A percentile compares a stretch with the other conserved stretches of the same genome.
Conservation (phyloP, 2,329 filamentous ascomycete species). For the Xylariaceae sp. region DNA sequence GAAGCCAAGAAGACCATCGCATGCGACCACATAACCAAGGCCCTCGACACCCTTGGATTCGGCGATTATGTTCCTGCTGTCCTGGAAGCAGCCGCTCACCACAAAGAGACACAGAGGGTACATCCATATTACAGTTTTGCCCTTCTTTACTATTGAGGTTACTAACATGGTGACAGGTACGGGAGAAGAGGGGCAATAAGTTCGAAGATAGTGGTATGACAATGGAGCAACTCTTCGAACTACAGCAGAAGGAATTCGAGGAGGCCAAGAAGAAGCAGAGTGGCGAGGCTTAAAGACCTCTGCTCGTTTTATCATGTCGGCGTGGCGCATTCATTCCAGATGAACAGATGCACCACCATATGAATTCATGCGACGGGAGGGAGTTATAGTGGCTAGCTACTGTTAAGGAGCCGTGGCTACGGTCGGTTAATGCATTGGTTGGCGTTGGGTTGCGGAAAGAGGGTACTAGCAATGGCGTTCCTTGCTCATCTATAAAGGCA, state of each 20-base stretch:
- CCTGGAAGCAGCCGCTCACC: slow-evolving; percentile 55
- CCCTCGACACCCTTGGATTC: slow-evolving; percentile 90
- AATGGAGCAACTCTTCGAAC: slow-evolving; percentile 84
- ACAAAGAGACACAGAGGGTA: slow-evolving; percentile 93
- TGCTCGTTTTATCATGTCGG: background rate
- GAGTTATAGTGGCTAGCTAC: background rate
- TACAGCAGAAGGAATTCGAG: slow-evolving; percentile 92
- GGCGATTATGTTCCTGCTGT: slow-evolving; percentile 90
- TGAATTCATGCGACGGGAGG: background rate
- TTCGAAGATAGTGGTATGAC: slow-evolving; percentile 93
- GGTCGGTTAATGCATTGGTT: slow-evolving; percentile 27
- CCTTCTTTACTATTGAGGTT: background rate
- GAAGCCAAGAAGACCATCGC: slow-evolving; percentile 99
- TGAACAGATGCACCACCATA: slow-evolving; percentile 1
- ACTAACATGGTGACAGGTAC: slow-evolving; percentile 63
- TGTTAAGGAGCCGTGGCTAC: slow-evolving; percentile 14
- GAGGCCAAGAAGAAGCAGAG: slow-evolving; percentile 42
- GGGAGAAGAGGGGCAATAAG: slow-evolving; percentile 97
- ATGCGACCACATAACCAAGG: slow-evolving; percentile 96
- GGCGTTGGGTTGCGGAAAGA: slow-evolving; percentile 28
- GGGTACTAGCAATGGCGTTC: slow-evolving; percentile 28
- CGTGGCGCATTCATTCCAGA: slow-evolving; percentile 6
- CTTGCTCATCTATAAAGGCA: slow-evolving; percentile 8
- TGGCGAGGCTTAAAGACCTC: slow-evolving; percentile 21
- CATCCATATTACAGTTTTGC: background rate